Evolutionary conservation across 352 stramenopile genomes (phyloP), one percentile per base, ranked within the genome.

Genomic region (Globisporangium paroecandrum): DNA sequence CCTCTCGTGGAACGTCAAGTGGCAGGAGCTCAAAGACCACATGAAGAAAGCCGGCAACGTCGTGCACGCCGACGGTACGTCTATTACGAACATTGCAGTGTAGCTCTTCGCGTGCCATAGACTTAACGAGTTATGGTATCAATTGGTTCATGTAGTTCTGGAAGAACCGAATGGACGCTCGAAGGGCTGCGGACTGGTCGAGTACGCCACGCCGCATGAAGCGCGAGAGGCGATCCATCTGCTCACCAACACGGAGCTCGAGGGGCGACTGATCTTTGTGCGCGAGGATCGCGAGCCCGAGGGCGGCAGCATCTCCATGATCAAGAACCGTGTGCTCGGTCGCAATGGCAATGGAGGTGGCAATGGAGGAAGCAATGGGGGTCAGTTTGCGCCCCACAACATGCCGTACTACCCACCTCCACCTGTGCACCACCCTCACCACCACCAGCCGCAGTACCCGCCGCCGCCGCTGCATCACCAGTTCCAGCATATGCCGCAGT

Each of bases 11-110:
- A 83, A 82, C 47, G 85, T 97, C 47, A 96, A 90, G 56, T 99
- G 94, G 94, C 90, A 98, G 68, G 91, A 98, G 29, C 86, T 99
- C 24, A 98, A 99, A 73, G 95, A 99, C 77, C 87, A 98, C 77
- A 98, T 98, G 88, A 95, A 94, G 69, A 79, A 84, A 15, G 83
- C 78, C 0, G 90, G 91, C 8, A 85, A 73, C 4, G 90, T 98
- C 47, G 80, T 97, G 0, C 82, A 94, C 67, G 85, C 85, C 0
- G 85, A 93, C 55, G 85, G 87, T 95, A 71, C 53, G 68, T 15
- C 15, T 4, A 18, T 27, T 3, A 41, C 2, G 18, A 1, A 6
- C 24, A 53, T n/a, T 29, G 1, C 5, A 25, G 1, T 32, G 27
- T n/a, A 29, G 34, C 22, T 64, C 24, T 58, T 57, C 29, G 13